Conservation (phyloP, 306 rosid genomes). For the Cyclanthera cordifolia region DNA sequence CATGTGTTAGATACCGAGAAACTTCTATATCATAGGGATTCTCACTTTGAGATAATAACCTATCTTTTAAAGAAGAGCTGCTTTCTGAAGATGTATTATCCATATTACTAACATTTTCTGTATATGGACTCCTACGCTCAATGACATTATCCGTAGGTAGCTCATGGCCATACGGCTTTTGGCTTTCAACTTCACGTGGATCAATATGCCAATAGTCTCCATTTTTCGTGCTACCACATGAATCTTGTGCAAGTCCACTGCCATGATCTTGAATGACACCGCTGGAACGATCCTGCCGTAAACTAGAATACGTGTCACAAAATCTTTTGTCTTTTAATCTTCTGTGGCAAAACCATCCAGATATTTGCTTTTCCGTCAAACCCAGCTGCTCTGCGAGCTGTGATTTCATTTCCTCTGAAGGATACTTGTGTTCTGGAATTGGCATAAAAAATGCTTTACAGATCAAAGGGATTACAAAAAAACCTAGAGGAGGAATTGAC, state of each 20-base stretch:
- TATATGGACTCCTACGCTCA: constrained; percentile 33
- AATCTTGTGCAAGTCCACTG: constrained; percentile 93
- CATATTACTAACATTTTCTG: constrained; percentile 42
- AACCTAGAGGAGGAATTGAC: constrained; percentile 12
- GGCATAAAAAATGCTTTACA: constrained; percentile 8
- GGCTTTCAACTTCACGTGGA: constrained; percentile 91
- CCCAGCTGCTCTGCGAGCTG: constrained; percentile 59
- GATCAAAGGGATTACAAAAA: constrained; percentile 6
- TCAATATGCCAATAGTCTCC: constrained; percentile 63
- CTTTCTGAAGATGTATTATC: constrained; percentile 87
- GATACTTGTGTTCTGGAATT: constrained; percentile 75
- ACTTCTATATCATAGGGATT: constrained; percentile 49
- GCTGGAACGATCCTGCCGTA: constrained; percentile 87
- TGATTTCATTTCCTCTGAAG: constrained; percentile 73
- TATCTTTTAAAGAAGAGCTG: constrained; percentile 64
- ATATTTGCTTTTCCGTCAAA: constrained; percentile 84
- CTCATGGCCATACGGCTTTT: constrained; percentile 50
- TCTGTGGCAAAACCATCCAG: constrained; percentile 99
- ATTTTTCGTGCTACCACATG: constrained; percentile 94
- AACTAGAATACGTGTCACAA: constrained; percentile 47
- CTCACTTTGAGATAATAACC: constrained; percentile 46
- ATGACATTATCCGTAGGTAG: constrained; percentile 35
- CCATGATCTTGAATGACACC: constrained; percentile 81
- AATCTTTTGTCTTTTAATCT: constrained; percentile 80
- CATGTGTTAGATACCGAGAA: constrained; percentile 44